Evolutionary conservation across 2,329 filamentous ascomycete species (phyloP), one percentile per base, ranked within the genome.

Genomic region (Zopfia rhizophila): DNA sequence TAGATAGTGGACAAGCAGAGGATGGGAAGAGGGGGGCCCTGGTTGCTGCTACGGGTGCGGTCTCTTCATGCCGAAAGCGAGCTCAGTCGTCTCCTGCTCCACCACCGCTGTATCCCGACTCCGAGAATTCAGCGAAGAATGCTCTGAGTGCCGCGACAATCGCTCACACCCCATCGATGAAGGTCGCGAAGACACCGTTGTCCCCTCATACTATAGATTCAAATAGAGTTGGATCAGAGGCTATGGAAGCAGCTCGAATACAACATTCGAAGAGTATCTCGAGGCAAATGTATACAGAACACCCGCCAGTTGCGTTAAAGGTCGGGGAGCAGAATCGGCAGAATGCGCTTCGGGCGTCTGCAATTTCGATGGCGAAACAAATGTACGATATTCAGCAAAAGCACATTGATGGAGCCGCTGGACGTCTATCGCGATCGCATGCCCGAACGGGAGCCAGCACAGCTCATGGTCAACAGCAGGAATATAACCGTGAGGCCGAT

Each of bases 291-390:
- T 96, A 88, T 65, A 91, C 88, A 0, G 86, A 89, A 1, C 76
- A 84, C 23, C 91, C 91, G 3, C 87, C 86, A 0, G 83, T 95
- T 3, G 79, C 83, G 18, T 75, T 82, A 2, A 90, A 95, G 62
- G 74, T 85, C 0, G 87, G 94, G 28, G 91, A 96, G 61, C 82
- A 86, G 68, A 85, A 82, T 51, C 84, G 82, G 46, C 82, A 86
- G 31, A 88, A 91, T 56, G 84, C 86, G 4, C 76, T 96, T 3
- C 88, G 87, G 53, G 90, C 91, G 21, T 93, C 91, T 14, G 91
- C 92, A 2, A 78, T 96, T 3, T 90, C 89, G 8, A 96, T 97
- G 91, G 91, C 92, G 5, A 89, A 87, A 71, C 84, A 88, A 58
- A 93, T 96, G 85, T 96, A 91, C 65, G 82, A 78, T 8, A 77